Percentiles rank a stretch among this genome's conserved stretches.
phyloP scores from a whole-genome alignment of 2,329 filamentous ascomycete genomes.

The Hortaea sp. region DNA sequence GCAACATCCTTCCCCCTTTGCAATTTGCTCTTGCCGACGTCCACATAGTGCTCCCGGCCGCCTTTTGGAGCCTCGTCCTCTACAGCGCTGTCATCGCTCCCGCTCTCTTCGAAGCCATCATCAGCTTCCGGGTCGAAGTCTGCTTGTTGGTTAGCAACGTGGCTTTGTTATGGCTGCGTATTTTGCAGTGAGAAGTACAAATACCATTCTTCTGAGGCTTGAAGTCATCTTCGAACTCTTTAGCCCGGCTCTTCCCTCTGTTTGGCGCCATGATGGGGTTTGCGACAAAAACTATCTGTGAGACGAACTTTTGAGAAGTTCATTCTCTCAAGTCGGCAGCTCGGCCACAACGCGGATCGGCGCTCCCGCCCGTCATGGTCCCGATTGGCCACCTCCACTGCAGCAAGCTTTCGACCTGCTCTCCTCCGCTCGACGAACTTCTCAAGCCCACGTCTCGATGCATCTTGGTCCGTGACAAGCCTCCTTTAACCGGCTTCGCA shows the following conservation, averaged over 20 bases:
- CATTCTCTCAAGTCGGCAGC: too few species aligned
- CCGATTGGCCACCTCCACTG: too few species aligned
- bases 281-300: neutral
- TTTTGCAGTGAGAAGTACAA: neutral
- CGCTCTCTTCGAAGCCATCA: constrained; percentile 39
- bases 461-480: too few species aligned
- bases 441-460: too few species aligned
- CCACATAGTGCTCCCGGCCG: constrained; percentile 72
- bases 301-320: too few species aligned
- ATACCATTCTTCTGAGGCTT: neutral
- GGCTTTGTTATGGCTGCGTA: neutral
- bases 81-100: constrained; percentile 43
- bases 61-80: constrained; percentile 38
- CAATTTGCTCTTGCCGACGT: constrained; percentile 75
- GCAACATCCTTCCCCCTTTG: constrained; percentile 59
- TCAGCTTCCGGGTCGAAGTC: constrained; percentile 71
- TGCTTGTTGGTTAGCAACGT: constrained; percentile 26
- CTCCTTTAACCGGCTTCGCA: too few species aligned
- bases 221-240: constrained; percentile 17
- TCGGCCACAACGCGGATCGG: too few species aligned
- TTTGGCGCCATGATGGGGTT: constrained; percentile 15
- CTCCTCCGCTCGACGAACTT: too few species aligned
- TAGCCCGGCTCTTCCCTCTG: constrained; percentile 18
- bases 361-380: too few species aligned
- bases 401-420: too few species aligned